A percentile compares a stretch with the other conserved stretches of the same genome.
Conservation (phyloP, 2,329 filamentous ascomycete genomes). For the Ophiostoma quercus region DNA sequence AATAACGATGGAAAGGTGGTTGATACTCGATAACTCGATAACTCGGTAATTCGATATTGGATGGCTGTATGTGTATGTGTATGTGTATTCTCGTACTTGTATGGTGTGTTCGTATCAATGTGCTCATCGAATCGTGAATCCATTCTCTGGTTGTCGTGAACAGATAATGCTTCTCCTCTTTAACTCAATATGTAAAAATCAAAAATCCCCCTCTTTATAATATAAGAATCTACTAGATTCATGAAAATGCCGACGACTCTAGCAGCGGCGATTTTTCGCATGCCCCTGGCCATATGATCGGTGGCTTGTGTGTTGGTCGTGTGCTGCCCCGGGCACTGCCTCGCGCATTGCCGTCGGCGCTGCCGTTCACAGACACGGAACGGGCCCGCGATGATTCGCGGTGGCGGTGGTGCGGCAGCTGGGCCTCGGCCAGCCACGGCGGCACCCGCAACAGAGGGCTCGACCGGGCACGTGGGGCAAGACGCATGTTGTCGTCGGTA, state of each 20-base stretch:
- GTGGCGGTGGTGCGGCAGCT: slow-evolving; percentile 12
- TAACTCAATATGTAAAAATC: neutral
- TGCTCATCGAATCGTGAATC: slow-evolving; percentile 6
- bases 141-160: slow-evolving; percentile 15
- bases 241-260: neutral
- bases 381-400: slow-evolving; percentile 6
- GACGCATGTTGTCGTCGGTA: slow-evolving; percentile 56
- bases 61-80: neutral
- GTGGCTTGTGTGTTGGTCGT: neutral
- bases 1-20: neutral
- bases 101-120: neutral
- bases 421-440: slow-evolving; percentile 25
- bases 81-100: neutral
- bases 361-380: neutral
- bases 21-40: neutral
- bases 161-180: slow-evolving; percentile 9
- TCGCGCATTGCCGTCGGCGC: neutral
- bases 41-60: neutral
- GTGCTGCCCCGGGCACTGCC: slow-evolving; percentile 9
- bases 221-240: neutral
- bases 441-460: slow-evolving; percentile 39
- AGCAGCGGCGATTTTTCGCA: slow-evolving; percentile 25
- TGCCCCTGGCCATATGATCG: slow-evolving; percentile 12
- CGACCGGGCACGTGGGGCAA: slow-evolving; percentile 25
- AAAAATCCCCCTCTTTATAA: neutral